These are phyloP conservation scores for Theileria parva DNA, from an alignment of 169 alveolate species.

Conservation along the genomic window DNA sequence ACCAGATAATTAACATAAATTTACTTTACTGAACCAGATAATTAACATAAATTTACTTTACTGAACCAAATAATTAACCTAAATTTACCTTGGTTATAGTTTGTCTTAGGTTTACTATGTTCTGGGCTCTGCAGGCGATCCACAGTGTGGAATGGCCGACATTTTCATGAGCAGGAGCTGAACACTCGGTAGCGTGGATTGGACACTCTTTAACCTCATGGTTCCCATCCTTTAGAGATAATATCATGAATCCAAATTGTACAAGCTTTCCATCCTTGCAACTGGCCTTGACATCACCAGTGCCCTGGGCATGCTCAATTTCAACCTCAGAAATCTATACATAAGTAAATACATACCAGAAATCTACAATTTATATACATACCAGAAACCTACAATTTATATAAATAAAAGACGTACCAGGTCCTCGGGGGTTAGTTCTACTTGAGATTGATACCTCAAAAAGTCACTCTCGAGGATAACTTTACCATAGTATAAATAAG, in stretches of 20 bases:
- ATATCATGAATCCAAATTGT: conserved; percentile 10
- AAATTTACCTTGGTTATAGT: not conserved
- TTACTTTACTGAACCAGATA: no score
- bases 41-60: no score
- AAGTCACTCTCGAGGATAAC: conserved; percentile 6
- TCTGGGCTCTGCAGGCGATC: conserved; percentile 1
- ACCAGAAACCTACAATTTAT: no score
- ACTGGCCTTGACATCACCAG: not conserved
- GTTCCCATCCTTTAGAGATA: not conserved
- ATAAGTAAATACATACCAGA: no score
- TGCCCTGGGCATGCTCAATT: not conserved
- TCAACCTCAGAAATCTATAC: not conserved
- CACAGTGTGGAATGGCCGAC: not conserved
- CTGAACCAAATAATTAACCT: no score
- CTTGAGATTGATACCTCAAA: not conserved
- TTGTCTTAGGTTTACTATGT: not conserved
- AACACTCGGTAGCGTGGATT: not conserved
- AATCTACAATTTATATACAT: no score
- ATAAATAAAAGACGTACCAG: not conserved
- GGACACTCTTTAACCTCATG: conserved; percentile 6
- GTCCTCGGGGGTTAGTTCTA: conserved; percentile 4
- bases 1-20: not conserved
- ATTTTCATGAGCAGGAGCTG: not conserved
- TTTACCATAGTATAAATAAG: conserved; percentile 56
- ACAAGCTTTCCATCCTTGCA: not conserved